Percentiles rank a stretch among this genome's conserved stretches.
Conservation (phyloP, 495 filamentous ascomycete genomes). For the Hyaloscypha hepaticicola region DNA sequence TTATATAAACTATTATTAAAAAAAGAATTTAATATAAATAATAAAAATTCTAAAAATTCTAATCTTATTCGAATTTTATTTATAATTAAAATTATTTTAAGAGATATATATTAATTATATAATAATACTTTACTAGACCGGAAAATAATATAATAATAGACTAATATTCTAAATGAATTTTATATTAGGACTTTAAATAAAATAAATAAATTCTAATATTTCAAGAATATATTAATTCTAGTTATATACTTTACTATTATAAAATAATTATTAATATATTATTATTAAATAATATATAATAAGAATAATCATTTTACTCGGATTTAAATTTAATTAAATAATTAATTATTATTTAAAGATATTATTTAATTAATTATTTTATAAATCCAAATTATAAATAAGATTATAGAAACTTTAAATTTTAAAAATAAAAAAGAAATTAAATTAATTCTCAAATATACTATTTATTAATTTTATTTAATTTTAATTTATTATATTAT, state of each 20-base stretch:
- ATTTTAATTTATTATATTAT: conserved; percentile 21
- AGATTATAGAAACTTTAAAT: too few relatives aligned
- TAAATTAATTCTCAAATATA: conserved; percentile 16
- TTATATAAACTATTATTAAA: too few relatives aligned
- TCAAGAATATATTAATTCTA: background rate
- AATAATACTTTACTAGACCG: conserved; percentile 10
- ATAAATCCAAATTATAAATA: conserved; percentile 7
- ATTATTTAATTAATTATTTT: conserved; percentile 10
- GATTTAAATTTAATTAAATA: background rate
- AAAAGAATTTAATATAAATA: conserved; percentile 7
- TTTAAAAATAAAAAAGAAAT: too few relatives aligned
- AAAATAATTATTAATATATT: conserved; percentile 14
- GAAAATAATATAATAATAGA: conserved; percentile 16
- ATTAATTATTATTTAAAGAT: conserved; percentile 4
- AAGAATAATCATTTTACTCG: conserved; percentile 1
- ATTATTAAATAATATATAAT: conserved; percentile 9
- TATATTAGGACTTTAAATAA: conserved; percentile 7
- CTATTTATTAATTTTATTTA: conserved; percentile 18
- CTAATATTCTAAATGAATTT: conserved; percentile 16
- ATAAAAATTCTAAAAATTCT: background rate
- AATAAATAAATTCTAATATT: background rate
- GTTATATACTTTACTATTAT: background rate
- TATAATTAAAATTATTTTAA: conserved; percentile 10
- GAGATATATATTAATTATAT: conserved; percentile 14
- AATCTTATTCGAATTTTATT: conserved; percentile 12